Evolutionary conservation across 345 rosid species (phyloP).

Genomic region (Anacardium occidentale): DNA sequence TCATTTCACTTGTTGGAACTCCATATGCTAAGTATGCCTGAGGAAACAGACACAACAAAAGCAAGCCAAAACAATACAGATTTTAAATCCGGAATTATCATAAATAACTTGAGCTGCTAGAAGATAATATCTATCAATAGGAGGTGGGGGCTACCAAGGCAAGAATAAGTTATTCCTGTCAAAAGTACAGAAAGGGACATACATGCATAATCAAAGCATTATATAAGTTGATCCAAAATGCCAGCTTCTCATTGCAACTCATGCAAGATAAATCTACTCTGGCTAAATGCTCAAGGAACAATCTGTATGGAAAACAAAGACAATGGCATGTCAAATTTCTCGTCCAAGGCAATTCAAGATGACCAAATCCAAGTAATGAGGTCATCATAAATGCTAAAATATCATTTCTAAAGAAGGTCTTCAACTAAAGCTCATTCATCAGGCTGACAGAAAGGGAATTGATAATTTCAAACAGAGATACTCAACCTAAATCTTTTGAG

Average conservation of each 20-base stretch:
- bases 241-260: slow-evolving; percentile 51
- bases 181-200: slow-evolving; percentile 19
- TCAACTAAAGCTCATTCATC: slow-evolving; percentile 1
- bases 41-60: slow-evolving; percentile 19
- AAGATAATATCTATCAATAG: slow-evolving; percentile 1
- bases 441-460: neutral
- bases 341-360: neutral
- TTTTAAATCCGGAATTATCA: neutral
- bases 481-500: slow-evolving; percentile 54
- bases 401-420: neutral
- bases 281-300: slow-evolving; percentile 63
- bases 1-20: slow-evolving; percentile 53
- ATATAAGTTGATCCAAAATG: slow-evolving; percentile 73
- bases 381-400: neutral
- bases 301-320: slow-evolving; percentile 29
- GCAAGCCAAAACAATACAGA: neutral
- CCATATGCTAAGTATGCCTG: slow-evolving; percentile 75
- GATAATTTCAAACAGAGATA: slow-evolving; percentile 7
- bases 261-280: slow-evolving; percentile 47
- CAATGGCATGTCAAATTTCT: slow-evolving; percentile 5
- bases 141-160: slow-evolving; percentile 12
- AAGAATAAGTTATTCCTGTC: slow-evolving; percentile 1
- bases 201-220: slow-evolving; percentile 78
- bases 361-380: neutral
- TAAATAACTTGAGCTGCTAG: neutral